Conservation (phyloP, 805 yeast genomes). For the Candida silvicultrix region DNA sequence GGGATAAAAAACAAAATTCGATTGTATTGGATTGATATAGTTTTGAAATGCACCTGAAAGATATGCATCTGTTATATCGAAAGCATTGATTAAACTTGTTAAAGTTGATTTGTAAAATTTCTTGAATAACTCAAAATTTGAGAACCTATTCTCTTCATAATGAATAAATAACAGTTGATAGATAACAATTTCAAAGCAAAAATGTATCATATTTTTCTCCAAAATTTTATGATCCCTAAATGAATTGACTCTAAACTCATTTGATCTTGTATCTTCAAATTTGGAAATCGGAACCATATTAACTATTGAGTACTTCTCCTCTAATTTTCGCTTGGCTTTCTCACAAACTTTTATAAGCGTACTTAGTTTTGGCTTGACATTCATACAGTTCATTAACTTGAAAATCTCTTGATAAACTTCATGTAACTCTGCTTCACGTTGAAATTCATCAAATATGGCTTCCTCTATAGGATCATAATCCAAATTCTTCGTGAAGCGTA, state of each 20-base stretch:
- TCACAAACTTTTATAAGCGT: neutral
- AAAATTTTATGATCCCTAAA: neutral
- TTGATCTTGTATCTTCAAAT: neutral
- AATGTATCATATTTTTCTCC: neutral
- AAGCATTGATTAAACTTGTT: neutral
- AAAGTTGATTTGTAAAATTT: neutral
- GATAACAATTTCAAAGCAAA: neutral
- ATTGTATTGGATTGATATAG: neutral
- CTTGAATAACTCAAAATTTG: neutral
- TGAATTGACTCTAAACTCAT: neutral
- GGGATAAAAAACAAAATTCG: neutral
- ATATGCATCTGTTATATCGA: neutral
- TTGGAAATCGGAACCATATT: neutral
- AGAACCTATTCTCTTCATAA: neutral
- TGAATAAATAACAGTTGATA: neutral
- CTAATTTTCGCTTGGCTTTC: neutral
- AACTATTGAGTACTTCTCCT: neutral
- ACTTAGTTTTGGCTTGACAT: neutral
- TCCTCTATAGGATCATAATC: neutral
- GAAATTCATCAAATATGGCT: neutral
- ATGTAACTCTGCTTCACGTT: neutral
- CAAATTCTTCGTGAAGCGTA: neutral
- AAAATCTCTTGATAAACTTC: neutral
- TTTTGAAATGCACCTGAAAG: neutral
- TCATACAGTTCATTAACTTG: neutral